These are phyloP conservation scores for Pichia manshurica DNA, from an alignment of 805 yeast species.

Conservation along the genomic window DNA sequence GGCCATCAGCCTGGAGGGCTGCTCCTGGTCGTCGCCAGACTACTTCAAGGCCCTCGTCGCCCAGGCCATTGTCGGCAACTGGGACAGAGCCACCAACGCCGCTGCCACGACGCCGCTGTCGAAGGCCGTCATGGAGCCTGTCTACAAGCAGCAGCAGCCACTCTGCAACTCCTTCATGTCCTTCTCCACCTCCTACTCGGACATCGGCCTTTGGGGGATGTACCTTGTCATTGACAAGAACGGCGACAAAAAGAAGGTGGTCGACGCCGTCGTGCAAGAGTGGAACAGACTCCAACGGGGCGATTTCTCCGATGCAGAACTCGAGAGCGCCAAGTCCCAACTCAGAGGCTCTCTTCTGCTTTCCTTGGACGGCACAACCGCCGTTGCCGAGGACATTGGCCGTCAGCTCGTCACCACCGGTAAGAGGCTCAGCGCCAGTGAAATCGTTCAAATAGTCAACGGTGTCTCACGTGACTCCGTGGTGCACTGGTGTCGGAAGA, in stretches of 20 bases:
- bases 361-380: constrained; percentile 90
- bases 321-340: constrained; percentile 91
- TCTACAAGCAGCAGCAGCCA: constrained; percentile 42
- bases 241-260: constrained; percentile 57
- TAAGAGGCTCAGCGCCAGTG: constrained; percentile 63
- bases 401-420: constrained; percentile 97
- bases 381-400: constrained; percentile 96
- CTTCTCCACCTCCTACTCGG: constrained; percentile 94
- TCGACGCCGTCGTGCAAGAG: constrained; percentile 73
- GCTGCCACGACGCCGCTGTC: constrained; percentile 78
- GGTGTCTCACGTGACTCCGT: constrained; percentile 74
- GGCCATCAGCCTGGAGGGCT: constrained; percentile 96
- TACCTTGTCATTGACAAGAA: constrained; percentile 80
- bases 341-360: constrained; percentile 85
- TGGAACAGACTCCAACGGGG: constrained; percentile 85
- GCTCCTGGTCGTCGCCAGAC: constrained; percentile 93
- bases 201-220: constrained; percentile 97
- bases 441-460: constrained; percentile 70
- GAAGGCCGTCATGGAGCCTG: constrained; percentile 32
- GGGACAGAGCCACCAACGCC: constrained; percentile 90
- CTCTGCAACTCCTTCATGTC: constrained; percentile 94
- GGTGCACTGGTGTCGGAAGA: constrained; percentile 80
- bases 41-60: constrained; percentile 93
- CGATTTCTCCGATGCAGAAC: constrained; percentile 74
- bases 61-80: constrained; percentile 93